These are phyloP conservation scores for Achaetomiella virescens DNA, from an alignment of 495 filamentous ascomycete genomes.

Conservation along the genomic window DNA sequence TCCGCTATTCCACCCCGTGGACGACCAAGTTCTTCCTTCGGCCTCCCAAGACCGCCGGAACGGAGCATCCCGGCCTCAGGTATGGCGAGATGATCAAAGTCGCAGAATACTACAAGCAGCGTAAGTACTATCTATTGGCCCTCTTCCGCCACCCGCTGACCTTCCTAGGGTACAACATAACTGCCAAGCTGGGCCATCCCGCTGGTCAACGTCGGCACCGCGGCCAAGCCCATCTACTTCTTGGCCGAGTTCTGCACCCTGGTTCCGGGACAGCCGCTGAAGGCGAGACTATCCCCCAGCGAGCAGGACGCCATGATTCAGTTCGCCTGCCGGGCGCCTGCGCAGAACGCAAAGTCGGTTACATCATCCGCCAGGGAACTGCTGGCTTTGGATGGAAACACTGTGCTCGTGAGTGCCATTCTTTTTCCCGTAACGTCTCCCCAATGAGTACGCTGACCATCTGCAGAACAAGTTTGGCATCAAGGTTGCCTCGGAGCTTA, in stretches of 20 bases:
- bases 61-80: slow-evolving; percentile 16
- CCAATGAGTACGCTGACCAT: slow-evolving; percentile 2
- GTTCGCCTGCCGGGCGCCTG: slow-evolving; percentile 62
- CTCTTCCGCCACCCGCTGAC: not conserved
- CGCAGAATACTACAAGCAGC: slow-evolving; percentile 27
- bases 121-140: slow-evolving; percentile 15
- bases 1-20: slow-evolving; percentile 11
- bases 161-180: slow-evolving; percentile 28
- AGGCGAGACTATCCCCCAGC: slow-evolving; percentile 44
- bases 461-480: slow-evolving; percentile 48
- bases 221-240: slow-evolving; percentile 53
- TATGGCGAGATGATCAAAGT: slow-evolving; percentile 26
- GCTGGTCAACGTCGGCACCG: slow-evolving; percentile 64
- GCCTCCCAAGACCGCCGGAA: not conserved
- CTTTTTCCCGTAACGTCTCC: not conserved
- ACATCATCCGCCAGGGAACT: slow-evolving; percentile 44
- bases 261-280: slow-evolving; percentile 58
- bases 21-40: slow-evolving; percentile 20
- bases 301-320: slow-evolving; percentile 61
- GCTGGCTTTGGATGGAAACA: slow-evolving; percentile 33
- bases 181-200: slow-evolving; percentile 41
- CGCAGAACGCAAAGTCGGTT: slow-evolving; percentile 61
- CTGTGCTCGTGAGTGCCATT: slow-evolving; percentile 23
- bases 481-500: slow-evolving; percentile 43
- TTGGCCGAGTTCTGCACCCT: slow-evolving; percentile 62